Conservation (phyloP, 345 rosid species). For the Sisymbrium altissimum region DNA sequence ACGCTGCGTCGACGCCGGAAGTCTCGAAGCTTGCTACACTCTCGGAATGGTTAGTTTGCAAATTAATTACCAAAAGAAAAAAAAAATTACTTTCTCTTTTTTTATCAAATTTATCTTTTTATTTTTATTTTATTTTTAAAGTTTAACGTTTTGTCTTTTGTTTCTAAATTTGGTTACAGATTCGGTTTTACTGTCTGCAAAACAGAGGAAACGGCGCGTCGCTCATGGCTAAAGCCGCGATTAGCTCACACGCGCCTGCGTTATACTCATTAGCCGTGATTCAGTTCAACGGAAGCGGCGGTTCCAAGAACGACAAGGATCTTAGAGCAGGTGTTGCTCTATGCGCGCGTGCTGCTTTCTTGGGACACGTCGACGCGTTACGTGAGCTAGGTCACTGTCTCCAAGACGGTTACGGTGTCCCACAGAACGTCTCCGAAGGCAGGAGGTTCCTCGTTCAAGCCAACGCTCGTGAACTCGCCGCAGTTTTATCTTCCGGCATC, state of each 20-base stretch:
- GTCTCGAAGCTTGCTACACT: constrained; percentile 82
- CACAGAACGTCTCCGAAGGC: constrained; percentile 75
- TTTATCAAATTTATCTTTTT: not conserved
- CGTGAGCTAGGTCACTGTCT: constrained; percentile 99
- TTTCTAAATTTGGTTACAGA: constrained; percentile 38
- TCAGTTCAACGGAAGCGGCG: constrained; percentile 98
- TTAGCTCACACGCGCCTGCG: constrained; percentile 76
- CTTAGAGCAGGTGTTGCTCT: constrained; percentile 89
- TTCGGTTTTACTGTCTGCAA: constrained; percentile 85
- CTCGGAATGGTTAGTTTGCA: constrained; percentile 82
- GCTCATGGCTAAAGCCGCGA: constrained; percentile 94
- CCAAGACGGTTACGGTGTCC: constrained; percentile 96
- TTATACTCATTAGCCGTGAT: constrained; percentile 83
- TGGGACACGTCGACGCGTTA: constrained; percentile 85
- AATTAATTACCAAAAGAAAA: not conserved
- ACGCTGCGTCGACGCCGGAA: constrained; percentile 81
- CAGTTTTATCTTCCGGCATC: constrained; percentile 51
- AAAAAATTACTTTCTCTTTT: not conserved
- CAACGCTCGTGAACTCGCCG: constrained; percentile 83
- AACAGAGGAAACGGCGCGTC: constrained; percentile 86
- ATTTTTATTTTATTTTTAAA: not conserved
- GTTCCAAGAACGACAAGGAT: constrained; percentile 87
- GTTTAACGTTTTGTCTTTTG: not conserved
- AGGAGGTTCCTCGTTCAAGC: constrained; percentile 93
- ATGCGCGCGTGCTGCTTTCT: constrained; percentile 88